Base-by-base conservation (phyloP, 768 basidiomycete species). In the Naganishia vaughanmartiniae region DNA sequence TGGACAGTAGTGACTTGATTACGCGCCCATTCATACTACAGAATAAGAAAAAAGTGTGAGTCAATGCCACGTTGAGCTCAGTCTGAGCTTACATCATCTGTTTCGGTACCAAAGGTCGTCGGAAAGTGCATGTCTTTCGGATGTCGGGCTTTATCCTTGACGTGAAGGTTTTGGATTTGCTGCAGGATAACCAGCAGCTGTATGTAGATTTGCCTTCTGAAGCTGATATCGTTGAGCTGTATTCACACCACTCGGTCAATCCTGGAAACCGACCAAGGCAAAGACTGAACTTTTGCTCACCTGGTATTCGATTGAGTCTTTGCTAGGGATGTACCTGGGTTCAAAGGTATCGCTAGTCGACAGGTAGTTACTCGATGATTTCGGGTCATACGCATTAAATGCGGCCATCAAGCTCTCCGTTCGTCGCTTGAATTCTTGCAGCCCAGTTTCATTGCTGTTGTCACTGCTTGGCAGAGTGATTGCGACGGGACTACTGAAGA, bases 11-110 rank as follows among this genome's bases (percentile, higher is more conserved):
- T 45, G 28, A 45, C 45, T 51, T 66, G 67, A 42, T n/a, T 66
- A 4, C 71, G 28, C 12, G 71, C 71, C 71, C 71, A 72, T 54
- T 72, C 54, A 21, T 56, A 66, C 71, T 72, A 42, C 10, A 34
- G n/a, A 46, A 55, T 15, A 54, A 5, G 5, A 53, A 24, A 51
- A 51, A n/a, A 51, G n/a, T 14, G 48, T n/a, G 19, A 24, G 7
- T 39, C 54, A 31, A 6, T 24, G 66, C 4, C 14, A 36, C 1
- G 42, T 42, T 69, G 45, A 51, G 51, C 17, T 28, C 48, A 55
- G 26, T n/a, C 26, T 11, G 10, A 46, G 51, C 71, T n/a, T 54
- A 72, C 71, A 51, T 72, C 71, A 26, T 67, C 66, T 14, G 55
- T 48, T 14, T 36, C 45, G 9, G 68, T 42, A 24, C 55, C 21